Conservation (phyloP, 352 stramenopile genomes). For the Phytophthora sansomeana region DNA sequence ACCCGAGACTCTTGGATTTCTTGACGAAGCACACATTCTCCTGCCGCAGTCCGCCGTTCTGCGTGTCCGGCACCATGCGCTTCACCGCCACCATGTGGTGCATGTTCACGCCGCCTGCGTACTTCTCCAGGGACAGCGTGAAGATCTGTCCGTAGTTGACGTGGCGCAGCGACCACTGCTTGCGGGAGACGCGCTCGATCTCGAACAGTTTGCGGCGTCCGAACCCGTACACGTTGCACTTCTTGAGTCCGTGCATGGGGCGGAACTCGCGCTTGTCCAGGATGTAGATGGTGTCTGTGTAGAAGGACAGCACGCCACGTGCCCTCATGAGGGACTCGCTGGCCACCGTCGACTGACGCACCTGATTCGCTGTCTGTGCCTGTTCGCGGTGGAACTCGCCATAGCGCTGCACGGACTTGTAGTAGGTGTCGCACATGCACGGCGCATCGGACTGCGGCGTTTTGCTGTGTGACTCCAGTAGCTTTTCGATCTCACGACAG, state of each 20-base stretch:
- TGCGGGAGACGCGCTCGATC: slow-evolving; percentile 75
- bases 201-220: slow-evolving; percentile 80
- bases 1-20: slow-evolving; percentile 73
- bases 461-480: slow-evolving; percentile 60
- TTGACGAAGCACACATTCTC: slow-evolving; percentile 87
- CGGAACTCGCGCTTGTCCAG: slow-evolving; percentile 86
- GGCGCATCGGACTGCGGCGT: slow-evolving; percentile 38
- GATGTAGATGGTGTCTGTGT: slow-evolving; percentile 84
- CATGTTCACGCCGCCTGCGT: slow-evolving; percentile 55
- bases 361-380: slow-evolving; percentile 39
- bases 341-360: slow-evolving; percentile 69
- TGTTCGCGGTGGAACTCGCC: slow-evolving; percentile 72
- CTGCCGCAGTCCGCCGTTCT: slow-evolving; percentile 62
- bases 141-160: slow-evolving; percentile 68
- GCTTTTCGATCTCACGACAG: slow-evolving; percentile 63
- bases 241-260: slow-evolving; percentile 64
- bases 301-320: slow-evolving; percentile 78
- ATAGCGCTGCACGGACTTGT: slow-evolving; percentile 74
- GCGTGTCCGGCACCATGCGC: slow-evolving; percentile 60
- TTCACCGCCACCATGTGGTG: slow-evolving; percentile 84
- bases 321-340: slow-evolving; percentile 84
- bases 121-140: slow-evolving; percentile 73
- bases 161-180: slow-evolving; percentile 76
- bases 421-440: slow-evolving; percentile 80
- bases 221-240: slow-evolving; percentile 82